These are phyloP conservation scores for Eryngium alpinum DNA, from an alignment of 140 eudicot genomes.

Conservation along the genomic window DNA sequence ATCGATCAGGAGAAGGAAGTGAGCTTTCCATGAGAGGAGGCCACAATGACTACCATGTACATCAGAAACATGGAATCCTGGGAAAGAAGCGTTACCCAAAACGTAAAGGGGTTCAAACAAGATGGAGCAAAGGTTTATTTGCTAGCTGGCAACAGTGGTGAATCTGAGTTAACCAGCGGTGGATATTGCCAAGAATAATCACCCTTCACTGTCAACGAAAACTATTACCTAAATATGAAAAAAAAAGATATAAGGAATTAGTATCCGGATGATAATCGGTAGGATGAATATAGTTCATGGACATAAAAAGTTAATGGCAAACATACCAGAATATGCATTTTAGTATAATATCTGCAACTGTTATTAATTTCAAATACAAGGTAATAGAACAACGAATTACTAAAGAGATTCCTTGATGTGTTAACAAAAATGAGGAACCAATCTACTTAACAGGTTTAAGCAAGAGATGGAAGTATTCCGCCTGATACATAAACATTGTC, in stretches of 20 bases:
- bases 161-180: conserved; percentile 27
- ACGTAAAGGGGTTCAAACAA: conserved; percentile 13
- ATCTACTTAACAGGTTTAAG: conserved; percentile 55
- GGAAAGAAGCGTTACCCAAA: conserved; percentile 18
- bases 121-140: conserved; percentile 24
- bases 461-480: conserved; percentile 55
- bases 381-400: conserved; percentile 8
- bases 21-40: conserved; percentile 12
- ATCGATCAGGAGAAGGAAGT: background rate
- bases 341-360: conserved; percentile 6
- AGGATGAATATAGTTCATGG: background rate
- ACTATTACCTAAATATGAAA: conserved; percentile 21
- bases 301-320: background rate
- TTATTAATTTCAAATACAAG: conserved; percentile 14
- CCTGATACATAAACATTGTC: conserved; percentile 26
- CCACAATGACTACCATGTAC: conserved; percentile 14
- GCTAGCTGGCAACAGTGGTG: conserved; percentile 14
- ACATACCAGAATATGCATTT: conserved; percentile 24
- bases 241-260: background rate
- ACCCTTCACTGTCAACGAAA: conserved; percentile 32
- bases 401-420: conserved; percentile 25
- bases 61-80: conserved; percentile 12
- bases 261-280: background rate
- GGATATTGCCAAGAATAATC: conserved; percentile 20
- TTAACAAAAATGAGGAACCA: conserved; percentile 17